A percentile compares a stretch with the other conserved stretches of the same genome.
These are phyloP conservation scores for Acacia pycnantha DNA, from an alignment of 331 rosid genomes.

Conservation along the genomic window DNA sequence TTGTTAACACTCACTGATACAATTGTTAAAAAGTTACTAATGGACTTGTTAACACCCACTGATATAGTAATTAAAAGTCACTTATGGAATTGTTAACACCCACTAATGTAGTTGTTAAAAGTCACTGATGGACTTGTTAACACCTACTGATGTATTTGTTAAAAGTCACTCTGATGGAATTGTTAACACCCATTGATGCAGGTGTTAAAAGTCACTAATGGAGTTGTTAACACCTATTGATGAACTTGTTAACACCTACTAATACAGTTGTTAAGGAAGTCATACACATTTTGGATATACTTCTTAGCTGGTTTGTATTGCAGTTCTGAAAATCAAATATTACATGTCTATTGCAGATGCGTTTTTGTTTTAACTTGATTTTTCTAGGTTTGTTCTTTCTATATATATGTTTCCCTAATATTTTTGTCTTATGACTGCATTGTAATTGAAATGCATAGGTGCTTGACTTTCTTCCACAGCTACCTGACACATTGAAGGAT, in stretches of 20 bases:
- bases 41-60: too few species aligned
- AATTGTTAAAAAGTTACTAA: too few species aligned
- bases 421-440: not conserved
- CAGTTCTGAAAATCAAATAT: constrained; percentile 98
- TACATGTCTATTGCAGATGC: constrained; percentile 87
- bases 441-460: constrained; percentile 51
- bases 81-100: too few species aligned
- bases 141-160: too few species aligned
- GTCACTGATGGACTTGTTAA: too few species aligned
- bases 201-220: too few species aligned
- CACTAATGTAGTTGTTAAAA: too few species aligned
- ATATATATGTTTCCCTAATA: not conserved
- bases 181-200: too few species aligned
- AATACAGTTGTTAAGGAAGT: constrained; percentile 44
- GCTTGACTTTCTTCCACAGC: constrained; percentile 88
- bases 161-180: rapidly evolving
- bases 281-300: constrained; percentile 88
- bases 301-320: constrained; percentile 86
- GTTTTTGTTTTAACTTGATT: not conserved
- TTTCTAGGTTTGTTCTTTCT: not conserved
- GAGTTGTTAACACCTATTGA: too few species aligned
- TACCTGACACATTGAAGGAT: constrained; percentile 76
- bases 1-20: too few species aligned
- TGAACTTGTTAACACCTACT: too few species aligned
- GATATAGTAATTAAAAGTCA: too few species aligned